Percentiles rank a stretch among this genome's conserved stretches.
These are phyloP conservation scores for Lenzites betulinus DNA, from an alignment of 768 basidiomycete species.

Conservation along the genomic window DNA sequence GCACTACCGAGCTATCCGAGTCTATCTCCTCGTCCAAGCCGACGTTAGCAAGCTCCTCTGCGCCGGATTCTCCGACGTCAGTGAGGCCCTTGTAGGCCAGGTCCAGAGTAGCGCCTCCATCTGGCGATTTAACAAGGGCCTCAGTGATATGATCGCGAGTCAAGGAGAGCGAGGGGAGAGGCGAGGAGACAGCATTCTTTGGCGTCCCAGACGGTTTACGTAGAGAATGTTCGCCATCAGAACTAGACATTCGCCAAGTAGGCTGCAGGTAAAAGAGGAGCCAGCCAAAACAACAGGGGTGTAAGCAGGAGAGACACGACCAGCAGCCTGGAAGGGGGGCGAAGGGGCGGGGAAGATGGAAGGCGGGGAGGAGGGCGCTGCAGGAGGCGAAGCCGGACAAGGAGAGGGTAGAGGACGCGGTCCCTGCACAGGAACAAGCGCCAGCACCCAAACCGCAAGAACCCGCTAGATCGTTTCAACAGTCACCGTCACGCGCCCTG, in stretches of 20 bases:
- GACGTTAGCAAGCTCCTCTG: conserved; percentile 70
- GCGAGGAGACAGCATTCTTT: conserved; percentile 26
- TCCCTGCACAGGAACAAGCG: conserved; percentile 12
- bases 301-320: not conserved
- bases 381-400: not conserved
- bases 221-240: conserved; percentile 23
- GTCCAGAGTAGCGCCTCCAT: conserved; percentile 82
- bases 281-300: not conserved
- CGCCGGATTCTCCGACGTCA: conserved; percentile 75
- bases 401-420: not conserved
- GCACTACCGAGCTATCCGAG: conserved; percentile 56
- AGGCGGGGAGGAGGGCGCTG: not conserved
- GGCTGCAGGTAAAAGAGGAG: not conserved
- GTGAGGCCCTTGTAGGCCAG: conserved; percentile 78
- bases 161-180: conserved; percentile 44
- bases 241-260: conserved; percentile 18
- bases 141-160: conserved; percentile 61
- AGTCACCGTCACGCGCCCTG: conserved; percentile 14
- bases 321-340: not conserved
- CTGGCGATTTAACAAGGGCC: conserved; percentile 65
- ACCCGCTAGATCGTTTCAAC: conserved; percentile 16
- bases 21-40: conserved; percentile 48
- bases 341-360: not conserved
- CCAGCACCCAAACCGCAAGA: conserved; percentile 1
- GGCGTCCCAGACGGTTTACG: conserved; percentile 17